These are phyloP conservation scores for Hydrangea macrophylla DNA, from an alignment of 148 eudicot species.

Conservation along the genomic window DNA sequence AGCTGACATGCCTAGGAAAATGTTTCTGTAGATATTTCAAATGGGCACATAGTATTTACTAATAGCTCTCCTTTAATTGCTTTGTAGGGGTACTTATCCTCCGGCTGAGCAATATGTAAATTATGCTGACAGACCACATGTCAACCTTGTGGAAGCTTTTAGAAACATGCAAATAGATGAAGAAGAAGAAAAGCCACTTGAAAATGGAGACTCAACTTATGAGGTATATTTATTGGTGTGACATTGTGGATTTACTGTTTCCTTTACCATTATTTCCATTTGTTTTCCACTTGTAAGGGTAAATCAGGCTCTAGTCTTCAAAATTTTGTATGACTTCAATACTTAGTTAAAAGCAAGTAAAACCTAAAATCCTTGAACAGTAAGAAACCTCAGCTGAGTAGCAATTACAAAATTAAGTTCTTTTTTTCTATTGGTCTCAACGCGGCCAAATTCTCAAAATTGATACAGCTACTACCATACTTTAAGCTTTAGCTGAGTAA, in stretches of 20 bases:
- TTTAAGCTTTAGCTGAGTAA: no score
- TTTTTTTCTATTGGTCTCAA: no score
- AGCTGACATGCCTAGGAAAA: neutral
- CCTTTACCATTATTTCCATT: slow-evolving; percentile 2
- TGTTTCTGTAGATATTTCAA: neutral
- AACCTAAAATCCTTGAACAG: no score
- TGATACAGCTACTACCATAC: no score
- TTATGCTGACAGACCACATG: slow-evolving; percentile 62
- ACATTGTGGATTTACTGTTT: no score
- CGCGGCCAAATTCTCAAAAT: no score
- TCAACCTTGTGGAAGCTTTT: slow-evolving; percentile 83
- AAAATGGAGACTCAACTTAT: slow-evolving; percentile 74
- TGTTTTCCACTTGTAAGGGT: neutral
- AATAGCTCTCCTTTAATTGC: neutral
- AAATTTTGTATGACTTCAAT: neutral
- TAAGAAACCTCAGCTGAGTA: no score
- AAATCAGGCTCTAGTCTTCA: neutral
- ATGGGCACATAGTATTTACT: neutral
- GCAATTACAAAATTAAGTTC: no score
- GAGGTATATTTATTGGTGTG: no score
- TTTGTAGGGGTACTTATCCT: slow-evolving; percentile 65
- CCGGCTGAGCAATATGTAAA: slow-evolving; percentile 78
- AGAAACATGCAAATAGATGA: slow-evolving; percentile 79
- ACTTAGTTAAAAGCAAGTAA: neutral
- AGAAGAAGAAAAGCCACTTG: slow-evolving; percentile 67